Percentiles rank a stretch among this genome's conserved stretches.
phyloP scores from a whole-genome alignment of 1,284 basidiomycete genomes.

The Blastosporella zonata region DNA sequence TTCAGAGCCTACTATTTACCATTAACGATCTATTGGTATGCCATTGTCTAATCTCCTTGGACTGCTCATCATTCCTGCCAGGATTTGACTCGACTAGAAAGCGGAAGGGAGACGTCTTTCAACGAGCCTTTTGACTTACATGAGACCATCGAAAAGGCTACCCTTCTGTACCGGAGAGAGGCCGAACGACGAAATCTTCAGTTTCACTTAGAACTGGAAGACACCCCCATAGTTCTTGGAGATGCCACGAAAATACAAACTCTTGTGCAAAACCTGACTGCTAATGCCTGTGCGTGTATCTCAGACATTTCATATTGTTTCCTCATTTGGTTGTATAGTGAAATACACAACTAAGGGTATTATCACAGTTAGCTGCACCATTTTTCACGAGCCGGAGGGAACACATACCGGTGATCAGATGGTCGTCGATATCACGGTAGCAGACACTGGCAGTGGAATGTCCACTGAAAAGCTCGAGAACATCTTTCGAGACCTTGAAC shows the following conservation, averaged over 20 bases:
- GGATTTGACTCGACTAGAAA: conserved; percentile 83
- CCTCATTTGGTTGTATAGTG: conserved; percentile 40
- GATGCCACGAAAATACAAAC: conserved; percentile 77
- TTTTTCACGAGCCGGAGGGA: conserved; percentile 51
- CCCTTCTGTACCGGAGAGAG: conserved; percentile 64
- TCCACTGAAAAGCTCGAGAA: conserved; percentile 69
- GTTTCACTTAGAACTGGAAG: conserved; percentile 58
- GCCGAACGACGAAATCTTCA: conserved; percentile 63
- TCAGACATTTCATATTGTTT: conserved; percentile 1
- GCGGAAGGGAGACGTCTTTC: conserved; percentile 76
- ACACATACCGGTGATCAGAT: conserved; percentile 45
- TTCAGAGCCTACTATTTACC: conserved; percentile 68
- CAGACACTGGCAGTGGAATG: conserved; percentile 81
- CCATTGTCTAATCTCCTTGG: conserved; percentile 25
- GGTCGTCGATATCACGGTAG: conserved; percentile 72
- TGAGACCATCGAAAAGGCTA: conserved; percentile 68
- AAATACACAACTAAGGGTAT: conserved; percentile 72
- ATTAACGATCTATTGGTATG: conserved; percentile 80
- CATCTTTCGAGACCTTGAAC: conserved; percentile 87
- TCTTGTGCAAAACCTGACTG: conserved; percentile 81
- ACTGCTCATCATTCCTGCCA: conserved; percentile 20
- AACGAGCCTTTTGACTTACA: conserved; percentile 81
- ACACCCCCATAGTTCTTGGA: conserved; percentile 65
- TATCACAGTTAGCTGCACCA: conserved; percentile 63
- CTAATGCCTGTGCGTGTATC: conserved; percentile 62